Evolutionary conservation across 2,329 filamentous ascomycete species (phyloP).

Genomic region (Neoarthrinium moseri): DNA sequence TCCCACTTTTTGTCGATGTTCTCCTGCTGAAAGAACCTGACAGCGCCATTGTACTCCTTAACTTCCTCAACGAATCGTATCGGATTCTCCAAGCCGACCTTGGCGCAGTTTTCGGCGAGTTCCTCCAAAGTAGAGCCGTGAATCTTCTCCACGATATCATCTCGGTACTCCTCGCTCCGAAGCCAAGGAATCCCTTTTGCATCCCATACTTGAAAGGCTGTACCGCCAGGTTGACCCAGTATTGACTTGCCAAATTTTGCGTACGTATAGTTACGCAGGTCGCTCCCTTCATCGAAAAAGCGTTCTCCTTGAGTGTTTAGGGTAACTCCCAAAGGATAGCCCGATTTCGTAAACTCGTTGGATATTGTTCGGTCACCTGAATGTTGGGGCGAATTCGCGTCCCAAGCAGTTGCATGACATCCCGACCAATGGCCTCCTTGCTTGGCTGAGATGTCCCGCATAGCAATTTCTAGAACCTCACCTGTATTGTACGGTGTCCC

Average conservation of each 20-base stretch:
- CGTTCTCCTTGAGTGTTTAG: constrained; percentile 56
- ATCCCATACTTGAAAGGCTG: constrained; percentile 68
- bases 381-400: constrained; percentile 56
- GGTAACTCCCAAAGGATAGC: constrained; percentile 67
- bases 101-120: constrained; percentile 48
- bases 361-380: constrained; percentile 57
- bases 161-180: constrained; percentile 60
- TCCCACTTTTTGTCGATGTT: constrained; percentile 50
- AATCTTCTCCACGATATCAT: constrained; percentile 54
- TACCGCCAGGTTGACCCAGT: constrained; percentile 53
- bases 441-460: constrained; percentile 46
- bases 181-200: constrained; percentile 49
- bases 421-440: constrained; percentile 60
- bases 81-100: constrained; percentile 44
- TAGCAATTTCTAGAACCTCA: constrained; percentile 52
- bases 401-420: constrained; percentile 66
- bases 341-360: constrained; percentile 68
- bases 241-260: constrained; percentile 64
- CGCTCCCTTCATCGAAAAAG: constrained; percentile 66
- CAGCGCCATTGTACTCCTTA: constrained; percentile 57
- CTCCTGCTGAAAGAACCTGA: constrained; percentile 42
- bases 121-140: constrained; percentile 50
- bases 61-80: constrained; percentile 51
- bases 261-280: constrained; percentile 67
- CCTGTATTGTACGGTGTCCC: constrained; percentile 66